These are phyloP conservation scores for Epichloe festucae DNA, from an alignment of 2,329 filamentous ascomycete species.

Conservation along the genomic window DNA sequence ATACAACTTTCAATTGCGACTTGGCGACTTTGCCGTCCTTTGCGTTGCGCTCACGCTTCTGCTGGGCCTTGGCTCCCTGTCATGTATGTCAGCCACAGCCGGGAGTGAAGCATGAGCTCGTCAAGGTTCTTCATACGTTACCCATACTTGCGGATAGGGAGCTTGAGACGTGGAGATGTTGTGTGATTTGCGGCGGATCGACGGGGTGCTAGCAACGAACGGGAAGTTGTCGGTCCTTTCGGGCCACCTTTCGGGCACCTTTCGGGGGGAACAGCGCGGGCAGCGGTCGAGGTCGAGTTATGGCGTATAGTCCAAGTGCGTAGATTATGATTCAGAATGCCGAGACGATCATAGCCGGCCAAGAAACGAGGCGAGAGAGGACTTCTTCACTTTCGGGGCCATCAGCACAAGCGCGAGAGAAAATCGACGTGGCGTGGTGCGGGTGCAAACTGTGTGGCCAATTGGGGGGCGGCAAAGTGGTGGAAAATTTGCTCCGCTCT, in stretches of 20 bases:
- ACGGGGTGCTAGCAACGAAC: too few species aligned
- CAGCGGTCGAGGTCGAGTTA: neutral
- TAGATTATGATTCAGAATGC: neutral
- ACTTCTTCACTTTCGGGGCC: too few species aligned
- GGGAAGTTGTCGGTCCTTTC: too few species aligned
- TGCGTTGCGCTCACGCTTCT: slow-evolving; percentile 60
- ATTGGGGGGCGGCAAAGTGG: neutral
- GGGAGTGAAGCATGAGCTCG: neutral
- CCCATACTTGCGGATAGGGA: slow-evolving; percentile 1
- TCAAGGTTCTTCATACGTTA: neutral
- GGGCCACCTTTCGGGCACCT: neutral
- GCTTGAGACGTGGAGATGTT: neutral
- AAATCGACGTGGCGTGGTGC: neutral
- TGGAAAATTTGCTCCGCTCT: slow-evolving; percentile 8
- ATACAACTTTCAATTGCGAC: slow-evolving; percentile 56
- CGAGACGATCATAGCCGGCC: neutral
- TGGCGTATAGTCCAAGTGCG: neutral
- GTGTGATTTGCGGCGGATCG: neutral
- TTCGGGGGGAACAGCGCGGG: neutral
- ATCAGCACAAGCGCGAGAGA: neutral
- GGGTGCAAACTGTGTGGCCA: neutral
- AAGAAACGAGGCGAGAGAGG: too few species aligned
- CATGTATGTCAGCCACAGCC: neutral
- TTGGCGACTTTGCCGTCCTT: slow-evolving; percentile 47
- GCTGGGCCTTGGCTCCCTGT: slow-evolving; percentile 52